phyloP scores from a whole-genome alignment of 169 alveolate species.

The Cryptosporidium sp. region DNA sequence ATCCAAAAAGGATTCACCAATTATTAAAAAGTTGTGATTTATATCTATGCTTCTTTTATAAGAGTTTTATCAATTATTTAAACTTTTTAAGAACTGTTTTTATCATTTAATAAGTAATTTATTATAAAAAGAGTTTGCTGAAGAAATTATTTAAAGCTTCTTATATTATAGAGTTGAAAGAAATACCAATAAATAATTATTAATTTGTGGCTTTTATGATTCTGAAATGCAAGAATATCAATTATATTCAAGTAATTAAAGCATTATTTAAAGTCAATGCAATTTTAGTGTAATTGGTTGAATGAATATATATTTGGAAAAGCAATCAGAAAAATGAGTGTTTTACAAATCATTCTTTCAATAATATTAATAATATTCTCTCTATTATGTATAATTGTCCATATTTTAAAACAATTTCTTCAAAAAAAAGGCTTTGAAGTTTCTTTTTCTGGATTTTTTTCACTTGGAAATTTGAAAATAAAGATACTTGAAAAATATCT shows the following conservation, averaged over 20 bases:
- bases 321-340: slow-evolving; percentile 1
- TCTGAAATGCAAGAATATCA: background rate
- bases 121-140: background rate
- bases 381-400: background rate
- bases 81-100: no score
- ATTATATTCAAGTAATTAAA: background rate
- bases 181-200: no score
- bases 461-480: slow-evolving; percentile 19
- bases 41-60: no score
- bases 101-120: background rate
- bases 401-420: background rate
- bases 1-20: background rate
- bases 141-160: background rate
- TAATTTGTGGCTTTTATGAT: background rate
- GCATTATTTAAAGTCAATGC: background rate
- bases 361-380: background rate
- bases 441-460: slow-evolving; percentile 30
- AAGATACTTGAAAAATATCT: slow-evolving; percentile 16
- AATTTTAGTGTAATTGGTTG: background rate
- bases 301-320: background rate
- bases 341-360: background rate
- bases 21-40: no score
- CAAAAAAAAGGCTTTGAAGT: slow-evolving; percentile 42
- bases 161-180: no score
- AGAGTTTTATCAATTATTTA: no score